Conservation (phyloP, 1,284 basidiomycete genomes). For the Leccinum solheimii region DNA sequence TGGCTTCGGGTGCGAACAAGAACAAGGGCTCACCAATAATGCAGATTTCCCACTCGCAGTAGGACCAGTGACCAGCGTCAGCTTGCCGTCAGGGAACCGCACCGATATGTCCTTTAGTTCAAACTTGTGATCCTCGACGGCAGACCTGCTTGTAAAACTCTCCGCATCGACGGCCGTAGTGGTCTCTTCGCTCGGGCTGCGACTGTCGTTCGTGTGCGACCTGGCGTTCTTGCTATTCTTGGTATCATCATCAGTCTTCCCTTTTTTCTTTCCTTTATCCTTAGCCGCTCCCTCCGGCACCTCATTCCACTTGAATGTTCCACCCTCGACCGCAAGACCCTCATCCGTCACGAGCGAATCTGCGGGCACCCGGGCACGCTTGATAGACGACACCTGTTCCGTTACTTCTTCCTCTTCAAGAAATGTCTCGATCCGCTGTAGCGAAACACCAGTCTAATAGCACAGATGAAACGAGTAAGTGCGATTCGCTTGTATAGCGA, state of each 20-base stretch:
- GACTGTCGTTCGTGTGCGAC: neutral
- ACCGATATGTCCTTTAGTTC: conserved; percentile 57
- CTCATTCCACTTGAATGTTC: conserved; percentile 63
- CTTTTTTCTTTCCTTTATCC: conserved; percentile 13
- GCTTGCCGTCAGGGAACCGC: conserved; percentile 57
- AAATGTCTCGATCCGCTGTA: conserved; percentile 81
- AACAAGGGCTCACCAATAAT: conserved; percentile 25
- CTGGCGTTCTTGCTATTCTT: conserved; percentile 9
- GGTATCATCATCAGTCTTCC: neutral
- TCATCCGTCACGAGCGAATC: conserved; percentile 29
- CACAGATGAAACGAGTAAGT: neutral
- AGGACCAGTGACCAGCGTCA: conserved; percentile 57
- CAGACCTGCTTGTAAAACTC: conserved; percentile 18
- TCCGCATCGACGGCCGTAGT: conserved; percentile 12
- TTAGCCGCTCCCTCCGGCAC: conserved; percentile 29
- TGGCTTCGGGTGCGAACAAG: neutral
- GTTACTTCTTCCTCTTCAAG: conserved; percentile 82
- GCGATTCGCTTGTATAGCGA: neutral
- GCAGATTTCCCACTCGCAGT: conserved; percentile 72
- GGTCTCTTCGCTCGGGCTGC: conserved; percentile 10
- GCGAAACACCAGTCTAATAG: conserved; percentile 64
- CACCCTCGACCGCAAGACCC: conserved; percentile 55
- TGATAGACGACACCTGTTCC: conserved; percentile 67
- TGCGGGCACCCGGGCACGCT: conserved; percentile 34
- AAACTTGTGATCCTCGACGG: conserved; percentile 44